Conservation (phyloP, 2,329 filamentous ascomycete genomes). For the Cercospora zeae-maydis region DNA sequence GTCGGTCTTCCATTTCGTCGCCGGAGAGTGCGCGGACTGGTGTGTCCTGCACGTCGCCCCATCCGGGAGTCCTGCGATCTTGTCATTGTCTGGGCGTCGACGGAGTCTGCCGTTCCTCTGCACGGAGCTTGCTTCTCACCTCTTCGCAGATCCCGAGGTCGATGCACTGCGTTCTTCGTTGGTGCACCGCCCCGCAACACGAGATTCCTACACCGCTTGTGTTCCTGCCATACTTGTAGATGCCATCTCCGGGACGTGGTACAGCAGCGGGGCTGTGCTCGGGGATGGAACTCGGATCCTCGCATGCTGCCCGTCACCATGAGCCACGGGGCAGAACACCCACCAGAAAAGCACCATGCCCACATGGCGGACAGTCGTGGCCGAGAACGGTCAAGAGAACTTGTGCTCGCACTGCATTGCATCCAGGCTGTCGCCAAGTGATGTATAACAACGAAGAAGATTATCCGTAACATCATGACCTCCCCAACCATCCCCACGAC, state of each 20-base stretch:
- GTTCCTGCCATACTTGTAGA: too few species aligned
- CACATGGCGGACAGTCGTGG: neutral
- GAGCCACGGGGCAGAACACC: too few species aligned
- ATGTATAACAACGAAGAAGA: constrained; percentile 7
- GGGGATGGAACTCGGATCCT: too few species aligned
- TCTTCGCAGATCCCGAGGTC: neutral
- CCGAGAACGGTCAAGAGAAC: neutral
- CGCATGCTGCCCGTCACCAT: too few species aligned
- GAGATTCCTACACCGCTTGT: too few species aligned
- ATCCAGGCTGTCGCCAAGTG: neutral
- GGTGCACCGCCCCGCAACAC: too few species aligned
- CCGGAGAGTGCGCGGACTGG: neutral
- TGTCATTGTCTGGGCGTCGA: too few species aligned
- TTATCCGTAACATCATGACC: constrained; percentile 5
- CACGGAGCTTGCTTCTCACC: neutral
- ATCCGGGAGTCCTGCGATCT: too few species aligned
- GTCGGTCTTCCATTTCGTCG: neutral
- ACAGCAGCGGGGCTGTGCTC: too few species aligned
- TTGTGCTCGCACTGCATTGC: constrained; percentile 1
- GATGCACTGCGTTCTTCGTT: neutral
- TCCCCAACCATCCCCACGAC: neutral
- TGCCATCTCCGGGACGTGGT: too few species aligned
- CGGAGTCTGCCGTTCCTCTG: neutral
- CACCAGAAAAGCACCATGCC: too few species aligned
- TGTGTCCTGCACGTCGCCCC: neutral